A percentile compares a stretch with the other conserved stretches of the same genome.
phyloP scores from a whole-genome alignment of 2,329 filamentous ascomycete genomes.

The Colletotrichum filicis region DNA sequence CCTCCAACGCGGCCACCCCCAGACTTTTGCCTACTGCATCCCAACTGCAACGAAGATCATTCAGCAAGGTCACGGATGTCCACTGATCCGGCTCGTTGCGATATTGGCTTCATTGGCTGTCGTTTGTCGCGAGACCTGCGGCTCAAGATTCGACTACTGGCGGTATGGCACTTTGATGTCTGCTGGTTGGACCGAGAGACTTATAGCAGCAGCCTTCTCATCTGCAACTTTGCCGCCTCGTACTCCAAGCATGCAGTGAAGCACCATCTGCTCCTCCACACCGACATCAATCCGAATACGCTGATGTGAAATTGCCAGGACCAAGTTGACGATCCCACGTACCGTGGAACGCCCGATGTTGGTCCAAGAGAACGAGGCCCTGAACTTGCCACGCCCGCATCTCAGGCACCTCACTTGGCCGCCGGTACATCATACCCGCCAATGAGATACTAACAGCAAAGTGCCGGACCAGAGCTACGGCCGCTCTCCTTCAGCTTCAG shows the following conservation, averaged over 20 bases:
- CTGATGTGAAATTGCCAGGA: background rate
- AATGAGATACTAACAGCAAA: background rate
- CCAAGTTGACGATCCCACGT: background rate
- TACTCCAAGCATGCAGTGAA: background rate
- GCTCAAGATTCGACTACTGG: background rate
- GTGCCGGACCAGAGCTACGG: background rate
- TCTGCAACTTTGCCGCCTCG: background rate
- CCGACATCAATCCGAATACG: background rate
- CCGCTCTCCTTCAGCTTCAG: background rate
- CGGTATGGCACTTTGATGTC: background rate
- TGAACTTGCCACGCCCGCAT: background rate
- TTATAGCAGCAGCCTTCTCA: background rate
- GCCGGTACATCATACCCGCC: background rate
- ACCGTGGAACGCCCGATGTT: background rate
- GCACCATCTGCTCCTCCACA: background rate
- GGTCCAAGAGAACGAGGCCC: background rate
- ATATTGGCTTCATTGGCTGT: conserved; percentile 9
- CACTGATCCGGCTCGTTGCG: conserved; percentile 13
- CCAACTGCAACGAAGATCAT: conserved; percentile 3
- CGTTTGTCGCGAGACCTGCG: background rate
- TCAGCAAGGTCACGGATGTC: background rate
- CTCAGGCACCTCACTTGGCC: background rate
- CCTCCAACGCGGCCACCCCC: background rate
- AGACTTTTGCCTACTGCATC: background rate
- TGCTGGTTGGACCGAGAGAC: background rate